Base-by-base conservation (phyloP, 2,329 filamentous ascomycete species). In the Parastagonospora nodorum region DNA sequence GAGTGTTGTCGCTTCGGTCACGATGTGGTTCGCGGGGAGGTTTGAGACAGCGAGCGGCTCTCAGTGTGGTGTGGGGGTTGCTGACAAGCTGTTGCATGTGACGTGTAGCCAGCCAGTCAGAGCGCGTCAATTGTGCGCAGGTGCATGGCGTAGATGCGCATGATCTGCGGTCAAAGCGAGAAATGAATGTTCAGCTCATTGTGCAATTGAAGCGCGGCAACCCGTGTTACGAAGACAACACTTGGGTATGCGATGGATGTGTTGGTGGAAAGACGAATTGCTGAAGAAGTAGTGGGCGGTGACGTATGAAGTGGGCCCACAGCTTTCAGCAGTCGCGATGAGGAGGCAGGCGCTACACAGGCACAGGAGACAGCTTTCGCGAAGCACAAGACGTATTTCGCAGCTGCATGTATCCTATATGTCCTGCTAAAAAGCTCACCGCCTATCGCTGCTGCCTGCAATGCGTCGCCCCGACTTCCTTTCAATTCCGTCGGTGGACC, bases 41-140 rank as follows among this genome's bases (percentile, higher is more conserved):
- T 24, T 24, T 24, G 19, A 24, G 19, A 24, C 19, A 24, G 19
- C 19, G 19, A 24, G 19, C 19, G 19, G 19, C 19, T 24, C 19
- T 24, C 19, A 24, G 19, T 5, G 19, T 24, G 19, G 19, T 3
- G 33, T 35, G 33, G 33, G 33, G 33, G 33, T 14, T 15, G 12
- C 27, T 19, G 40, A 42, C 27, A 28, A 30, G 40, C 42, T n/a
- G 19, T 5, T 42, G 47, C 50, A 44, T 45, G 45, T 56, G 57
- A 59, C 55, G 29, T 12, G 9, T 19, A 55, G 57, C 29, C 55
- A 55, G 53, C 62, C 60, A 65, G 52, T 65, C 44, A 57, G 48
- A 43, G 52, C 24, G 42, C 31, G 51, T 41, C 30, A 31, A 19
- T 10, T 31, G 47, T 27, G 45, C 48, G 50, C 14, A 36, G 53